Conservation (phyloP, 2,329 filamentous ascomycete genomes). For the Diaporthe aspalathi region DNA sequence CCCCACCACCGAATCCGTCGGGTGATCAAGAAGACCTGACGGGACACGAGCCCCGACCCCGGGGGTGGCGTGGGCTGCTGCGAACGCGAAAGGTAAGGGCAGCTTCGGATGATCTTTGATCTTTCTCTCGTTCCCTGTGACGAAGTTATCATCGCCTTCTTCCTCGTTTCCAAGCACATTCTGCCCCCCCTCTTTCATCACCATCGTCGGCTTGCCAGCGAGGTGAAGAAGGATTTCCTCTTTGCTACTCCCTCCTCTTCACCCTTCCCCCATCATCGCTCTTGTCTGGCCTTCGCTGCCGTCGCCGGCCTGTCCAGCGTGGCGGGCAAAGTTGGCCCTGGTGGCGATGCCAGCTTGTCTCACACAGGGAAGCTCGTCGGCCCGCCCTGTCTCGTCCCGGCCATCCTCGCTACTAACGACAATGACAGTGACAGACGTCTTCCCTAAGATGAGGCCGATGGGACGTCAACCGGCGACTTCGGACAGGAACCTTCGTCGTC, state of each 20-base stretch:
- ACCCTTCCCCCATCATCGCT: neutral
- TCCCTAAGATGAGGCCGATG: neutral
- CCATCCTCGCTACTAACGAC: neutral
- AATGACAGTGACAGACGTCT: neutral
- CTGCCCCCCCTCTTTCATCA: constrained; percentile 1
- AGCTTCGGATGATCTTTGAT: constrained; percentile 1
- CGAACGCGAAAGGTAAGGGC: neutral
- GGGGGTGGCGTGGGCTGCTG: constrained; percentile 6
- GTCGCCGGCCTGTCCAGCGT: neutral
- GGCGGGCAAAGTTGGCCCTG: neutral
- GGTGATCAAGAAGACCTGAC: constrained; percentile 16
- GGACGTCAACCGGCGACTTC: too few species aligned
- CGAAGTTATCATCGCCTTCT: neutral
- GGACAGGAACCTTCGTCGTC: too few species aligned
- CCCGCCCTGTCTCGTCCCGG: neutral
- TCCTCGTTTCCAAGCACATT: neutral
- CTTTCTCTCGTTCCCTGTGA: neutral
- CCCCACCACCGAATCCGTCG: neutral
- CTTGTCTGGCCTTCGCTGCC: neutral
- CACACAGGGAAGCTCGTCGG: neutral
- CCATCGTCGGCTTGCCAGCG: constrained; percentile 10
- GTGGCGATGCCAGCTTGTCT: neutral
- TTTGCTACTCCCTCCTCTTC: too few species aligned
- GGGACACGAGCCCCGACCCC: neutral
- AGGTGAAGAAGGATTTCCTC: constrained; percentile 1